These are phyloP conservation scores for Cyanidiococcus yangmingshanensis DNA, from an alignment of 23 red algal species.

Conservation along the genomic window DNA sequence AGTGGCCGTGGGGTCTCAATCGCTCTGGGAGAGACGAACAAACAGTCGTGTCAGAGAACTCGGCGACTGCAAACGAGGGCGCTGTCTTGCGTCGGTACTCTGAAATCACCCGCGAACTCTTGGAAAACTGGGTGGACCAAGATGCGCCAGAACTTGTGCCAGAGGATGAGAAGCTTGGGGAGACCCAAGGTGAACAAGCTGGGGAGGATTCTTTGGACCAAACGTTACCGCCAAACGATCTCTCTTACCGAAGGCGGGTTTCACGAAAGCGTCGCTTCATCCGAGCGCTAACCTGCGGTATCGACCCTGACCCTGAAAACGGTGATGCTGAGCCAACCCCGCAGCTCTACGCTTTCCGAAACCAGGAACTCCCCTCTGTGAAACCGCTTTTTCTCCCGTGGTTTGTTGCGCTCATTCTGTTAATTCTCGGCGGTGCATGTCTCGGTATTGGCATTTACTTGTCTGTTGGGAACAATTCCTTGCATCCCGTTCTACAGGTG, in stretches of 20 bases:
- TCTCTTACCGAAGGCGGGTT: not conserved
- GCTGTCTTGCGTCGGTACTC: not conserved
- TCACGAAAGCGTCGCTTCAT: not conserved
- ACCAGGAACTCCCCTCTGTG: constrained; percentile 7
- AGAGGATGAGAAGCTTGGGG: not conserved
- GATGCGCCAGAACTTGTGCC: not conserved
- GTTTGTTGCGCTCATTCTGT: not conserved
- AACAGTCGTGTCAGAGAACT: no score
- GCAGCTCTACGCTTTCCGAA: not conserved
- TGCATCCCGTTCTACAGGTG: not conserved
- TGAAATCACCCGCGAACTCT: not conserved
- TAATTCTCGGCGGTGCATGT: not conserved
- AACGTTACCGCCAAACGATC: not conserved
- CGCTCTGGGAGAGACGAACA: no score
- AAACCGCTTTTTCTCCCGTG: constrained; percentile 13
- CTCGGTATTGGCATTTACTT: constrained; percentile 11
- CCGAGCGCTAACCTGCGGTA: not conserved
- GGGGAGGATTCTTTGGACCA: not conserved
- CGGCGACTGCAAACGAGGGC: not conserved
- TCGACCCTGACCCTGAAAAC: not conserved
- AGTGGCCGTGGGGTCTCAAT: not conserved
- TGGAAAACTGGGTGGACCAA: not conserved
- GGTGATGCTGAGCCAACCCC: constrained; percentile 12
- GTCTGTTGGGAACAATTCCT: not conserved
- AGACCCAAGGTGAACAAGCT: not conserved